Base-by-base conservation (phyloP, 768 basidiomycete species). In the Mycena kentingensis region DNA sequence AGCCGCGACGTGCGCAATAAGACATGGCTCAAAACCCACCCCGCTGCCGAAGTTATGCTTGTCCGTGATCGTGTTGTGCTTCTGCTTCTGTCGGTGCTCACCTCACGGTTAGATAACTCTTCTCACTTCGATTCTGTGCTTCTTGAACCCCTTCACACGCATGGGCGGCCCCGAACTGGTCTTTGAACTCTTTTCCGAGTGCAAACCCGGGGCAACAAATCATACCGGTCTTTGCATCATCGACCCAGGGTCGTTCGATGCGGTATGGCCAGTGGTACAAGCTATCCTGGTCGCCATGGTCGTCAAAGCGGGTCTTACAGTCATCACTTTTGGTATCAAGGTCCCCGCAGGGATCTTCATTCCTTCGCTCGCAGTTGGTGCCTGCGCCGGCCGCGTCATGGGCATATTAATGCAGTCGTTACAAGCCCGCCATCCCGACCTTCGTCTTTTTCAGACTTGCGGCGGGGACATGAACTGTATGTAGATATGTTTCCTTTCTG, bases 111-210 rank as follows among this genome's bases (percentile, higher is more conserved):
- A 93, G 90, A 85, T 93, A 49, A 93, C 93, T 0, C 66, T 86
- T 27, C 64, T 88, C 26, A 98, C 96, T 0, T 82, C 90, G 0
- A 60, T 82, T 4, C 69, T 96, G 37, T 88, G 88, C 59, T 96
- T 94, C 73, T 70, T 90, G 47, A 97, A 95, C 67, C 88, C 90
- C 0, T 98, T 87, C 65, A 88, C 92, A 5, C 84, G 88, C 31
- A 95, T 98, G 89, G 88, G 93, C 46, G 93, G 96, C 3, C 95
- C 96, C 2, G 94, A 99, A 63, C 85, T 98, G 21, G 89, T 99
- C 47, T 93, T 91, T 65, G 87, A 87, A 55, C 83, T 98, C 39
- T 93, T 98, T 64, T 79, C 88, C 1, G 95, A 97, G 71, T 99
- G 96, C 62, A 78, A 75, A 25, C 66, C 74, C 0, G 81, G 78